Base-by-base conservation (phyloP, 352 stramenopile species). In the Halophytophthora polymorphica region DNA sequence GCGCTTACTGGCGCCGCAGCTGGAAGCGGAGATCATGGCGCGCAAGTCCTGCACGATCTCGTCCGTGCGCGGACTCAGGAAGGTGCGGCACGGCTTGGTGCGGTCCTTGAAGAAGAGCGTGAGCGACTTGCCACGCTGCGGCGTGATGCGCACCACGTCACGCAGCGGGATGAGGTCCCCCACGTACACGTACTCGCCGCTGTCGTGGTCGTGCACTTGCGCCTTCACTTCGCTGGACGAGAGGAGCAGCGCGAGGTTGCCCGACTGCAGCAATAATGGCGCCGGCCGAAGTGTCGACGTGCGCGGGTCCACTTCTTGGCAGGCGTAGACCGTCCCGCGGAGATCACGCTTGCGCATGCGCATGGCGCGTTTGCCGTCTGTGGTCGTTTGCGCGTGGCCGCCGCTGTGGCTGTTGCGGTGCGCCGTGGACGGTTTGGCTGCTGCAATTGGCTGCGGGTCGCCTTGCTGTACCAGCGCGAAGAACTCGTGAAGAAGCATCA, bases 31-130 rank as follows among this genome's bases (percentile, higher is more conserved):
- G 40, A 90, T 83, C 75, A 92, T 92, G 11, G 65, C 58, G 38
- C 79, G 68, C 28, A 92, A 61, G 53, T 87, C 68, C 12, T 64
- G 64, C 8, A 88, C 62, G 43, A 92, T 90, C 15, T 66, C 73
- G 23, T 92, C 77, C 48, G 82, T 92, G 46, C 88, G 71, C 17
- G 63, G 56, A 22, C 76, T 90, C 37, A 92, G 49, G 33, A 92
- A 82, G 33, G 80, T 92, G 31, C 82, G 77, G 40, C 82, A 92
- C 14, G 61, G 70, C 37, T 77, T 49, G 25, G 62, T 54, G 17
- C 66, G 71, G 49, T 84, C 58, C 54, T 86, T 86, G 58, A 92
- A 92, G 66, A 92, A 92, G 13, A 92, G 58, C 31, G 78, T 92
- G 53, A 92, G 44, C 18, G 82, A 90, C 55, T 88, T 90, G 55